phyloP scores from a whole-genome alignment of 768 basidiomycete species.

The Leccinum sublutescens region DNA sequence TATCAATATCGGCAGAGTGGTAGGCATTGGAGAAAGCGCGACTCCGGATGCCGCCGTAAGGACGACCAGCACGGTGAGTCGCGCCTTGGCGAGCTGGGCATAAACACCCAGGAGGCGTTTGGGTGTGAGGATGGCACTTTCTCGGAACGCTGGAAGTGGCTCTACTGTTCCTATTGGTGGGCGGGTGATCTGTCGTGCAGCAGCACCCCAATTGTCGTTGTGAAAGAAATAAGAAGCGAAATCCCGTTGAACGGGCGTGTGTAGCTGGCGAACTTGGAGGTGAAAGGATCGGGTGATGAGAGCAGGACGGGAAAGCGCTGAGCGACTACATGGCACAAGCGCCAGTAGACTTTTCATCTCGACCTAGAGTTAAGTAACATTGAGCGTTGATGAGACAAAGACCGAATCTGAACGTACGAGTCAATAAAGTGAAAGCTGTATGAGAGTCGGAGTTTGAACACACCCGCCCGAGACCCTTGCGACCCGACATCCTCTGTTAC shows the following conservation, averaged over 20 bases:
- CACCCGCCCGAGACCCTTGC: constrained; percentile 8
- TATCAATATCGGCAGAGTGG: constrained; percentile 79
- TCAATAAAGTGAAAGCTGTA: constrained; percentile 6
- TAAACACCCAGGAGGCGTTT: constrained; percentile 63
- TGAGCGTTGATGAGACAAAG: constrained; percentile 11
- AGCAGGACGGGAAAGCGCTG: constrained; percentile 10
- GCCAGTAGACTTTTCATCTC: constrained; percentile 16
- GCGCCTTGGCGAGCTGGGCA: constrained; percentile 78
- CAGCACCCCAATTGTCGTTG: constrained; percentile 51
- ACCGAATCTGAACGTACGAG: constrained; percentile 5
- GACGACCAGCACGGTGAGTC: constrained; percentile 79
- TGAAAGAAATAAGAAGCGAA: constrained; percentile 63
- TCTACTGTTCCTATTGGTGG: constrained; percentile 13
- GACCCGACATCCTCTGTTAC: constrained; percentile 8
- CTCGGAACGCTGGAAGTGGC: constrained; percentile 32
- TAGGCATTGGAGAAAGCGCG: constrained; percentile 86
- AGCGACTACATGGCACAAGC: constrained; percentile 13
- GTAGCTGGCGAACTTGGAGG: background rate
- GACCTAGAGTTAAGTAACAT: background rate
- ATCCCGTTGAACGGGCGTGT: constrained; percentile 23
- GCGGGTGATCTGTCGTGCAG: constrained; percentile 14
- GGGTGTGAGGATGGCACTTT: constrained; percentile 45
- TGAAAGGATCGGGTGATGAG: constrained; percentile 9
- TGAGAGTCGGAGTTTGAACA: constrained; percentile 33
- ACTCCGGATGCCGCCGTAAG: constrained; percentile 91